Base-by-base conservation (phyloP, 257 asterid genomes). In the Datura wrightii region DNA sequence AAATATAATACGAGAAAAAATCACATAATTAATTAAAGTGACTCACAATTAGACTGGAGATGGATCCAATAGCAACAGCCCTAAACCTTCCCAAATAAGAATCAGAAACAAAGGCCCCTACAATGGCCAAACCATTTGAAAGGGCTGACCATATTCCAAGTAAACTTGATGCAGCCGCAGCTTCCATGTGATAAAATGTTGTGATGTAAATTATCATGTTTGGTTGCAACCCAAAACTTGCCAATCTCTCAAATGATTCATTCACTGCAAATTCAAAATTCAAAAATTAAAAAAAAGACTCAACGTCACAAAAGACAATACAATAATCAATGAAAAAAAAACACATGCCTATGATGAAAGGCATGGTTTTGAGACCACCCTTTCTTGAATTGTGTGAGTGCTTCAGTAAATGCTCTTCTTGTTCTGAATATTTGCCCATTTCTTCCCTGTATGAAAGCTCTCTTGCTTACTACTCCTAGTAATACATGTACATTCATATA, bases 241-340 rank as follows among this genome's bases (percentile, higher is more conserved):
- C 87, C 74, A 85, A 41, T 34, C 55, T 85, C 83, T 85, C 85
- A 50, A 62, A 70, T 55, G 87, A 56, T 46, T 85, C 87, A 80
- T 69, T 81, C 82, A 81, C 87, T 85, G 41, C 70, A 85, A 79
- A 10, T 18, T 18, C 65, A 58, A 18, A 58, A 58, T n/a, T 58
- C 65, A 58, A 58, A 58, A 58, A 58, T 31, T 58, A 8, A 54
- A 14, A 82, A 4, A 24, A 24, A 24, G 31, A 24, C 31, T 24
- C 31, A 24, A 24, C 31, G 31, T 24, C 31, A 24, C 31, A 24
- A 24, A 24, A 48, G 8, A 5, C n/a, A 14, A 19, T 24, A 24
- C 31, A 24, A 24, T 24, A 24, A 24, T 24, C 31, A 7, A 14
- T 24, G 31, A 4, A 24, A 31, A 80, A 2, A 16, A 39, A 39